Conservation (phyloP, 2,329 filamentous ascomycete genomes). For the Aspergillus sclerotialis region DNA sequence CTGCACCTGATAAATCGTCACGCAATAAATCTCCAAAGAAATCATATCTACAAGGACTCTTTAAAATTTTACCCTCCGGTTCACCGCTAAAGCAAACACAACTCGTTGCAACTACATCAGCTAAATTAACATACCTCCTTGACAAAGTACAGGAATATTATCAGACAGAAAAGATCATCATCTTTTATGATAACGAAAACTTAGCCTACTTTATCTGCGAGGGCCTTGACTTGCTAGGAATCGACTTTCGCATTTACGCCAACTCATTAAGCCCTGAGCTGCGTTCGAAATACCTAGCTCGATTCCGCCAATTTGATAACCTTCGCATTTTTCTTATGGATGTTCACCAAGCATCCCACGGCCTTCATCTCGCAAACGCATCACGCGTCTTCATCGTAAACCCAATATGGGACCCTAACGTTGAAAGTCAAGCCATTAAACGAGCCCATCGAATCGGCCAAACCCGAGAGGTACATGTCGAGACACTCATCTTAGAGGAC, state of each 20-base stretch:
- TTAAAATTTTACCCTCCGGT: slow-evolving; percentile 22
- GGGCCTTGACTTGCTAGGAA: slow-evolving; percentile 64
- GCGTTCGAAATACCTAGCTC: slow-evolving; percentile 67
- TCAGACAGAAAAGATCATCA: slow-evolving; percentile 71
- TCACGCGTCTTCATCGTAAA: slow-evolving; percentile 85
- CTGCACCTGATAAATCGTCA: slow-evolving; percentile 17
- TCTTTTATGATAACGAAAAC: slow-evolving; percentile 89
- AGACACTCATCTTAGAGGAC: slow-evolving; percentile 72
- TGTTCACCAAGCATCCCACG: slow-evolving; percentile 79
- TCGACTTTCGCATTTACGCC: slow-evolving; percentile 55
- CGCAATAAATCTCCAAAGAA: slow-evolving; percentile 21
- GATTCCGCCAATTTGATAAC: slow-evolving; percentile 63
- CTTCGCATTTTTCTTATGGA: slow-evolving; percentile 85
- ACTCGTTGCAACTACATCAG: slow-evolving; percentile 73
- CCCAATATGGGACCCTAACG: slow-evolving; percentile 73
- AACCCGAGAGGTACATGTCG: slow-evolving; percentile 67
- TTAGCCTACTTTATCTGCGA: slow-evolving; percentile 79
- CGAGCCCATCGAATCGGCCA: slow-evolving; percentile 85
- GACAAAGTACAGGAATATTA: slow-evolving; percentile 64
- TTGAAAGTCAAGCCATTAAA: slow-evolving; percentile 88
- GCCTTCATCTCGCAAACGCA: slow-evolving; percentile 75
- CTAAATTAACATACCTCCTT: slow-evolving; percentile 80
- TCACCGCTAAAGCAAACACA: slow-evolving; percentile 54
- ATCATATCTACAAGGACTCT: slow-evolving; percentile 21
- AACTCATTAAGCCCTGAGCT: slow-evolving; percentile 51